phyloP scores from a whole-genome alignment of 148 eudicot species.

The Arctostaphylos glauca region DNA sequence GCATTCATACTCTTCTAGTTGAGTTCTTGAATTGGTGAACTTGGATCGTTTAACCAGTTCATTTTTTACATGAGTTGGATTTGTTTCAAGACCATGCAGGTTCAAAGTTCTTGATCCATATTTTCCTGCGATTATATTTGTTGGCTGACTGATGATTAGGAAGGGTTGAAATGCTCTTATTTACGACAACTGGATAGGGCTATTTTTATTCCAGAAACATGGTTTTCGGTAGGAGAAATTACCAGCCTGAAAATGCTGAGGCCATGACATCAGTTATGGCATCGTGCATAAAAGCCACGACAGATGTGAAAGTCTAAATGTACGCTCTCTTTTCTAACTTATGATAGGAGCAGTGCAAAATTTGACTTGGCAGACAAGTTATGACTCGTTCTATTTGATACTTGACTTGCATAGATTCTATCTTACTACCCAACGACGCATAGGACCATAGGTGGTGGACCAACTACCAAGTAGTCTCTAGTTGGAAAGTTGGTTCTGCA shows the following conservation, averaged over 20 bases:
- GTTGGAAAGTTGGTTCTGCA: too few relatives aligned
- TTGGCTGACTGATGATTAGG: background rate
- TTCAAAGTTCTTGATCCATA: background rate
- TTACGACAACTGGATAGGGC: too few relatives aligned
- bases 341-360: background rate
- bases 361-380: background rate
- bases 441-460: background rate
- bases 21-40: background rate
- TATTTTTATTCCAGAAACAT: too few relatives aligned
- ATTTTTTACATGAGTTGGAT: conserved; percentile 1
- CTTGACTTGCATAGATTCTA: background rate
- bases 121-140: background rate
- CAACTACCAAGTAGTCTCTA: too few relatives aligned
- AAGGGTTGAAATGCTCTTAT: too few relatives aligned
- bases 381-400: background rate
- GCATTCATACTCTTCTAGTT: background rate
- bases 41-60: background rate
- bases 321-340: background rate
- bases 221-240: too few relatives aligned
- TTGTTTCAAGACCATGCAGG: background rate
- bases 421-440: background rate
- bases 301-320: background rate
- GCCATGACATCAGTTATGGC: background rate
- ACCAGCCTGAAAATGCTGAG: background rate
- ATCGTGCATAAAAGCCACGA: background rate